Evolutionary conservation across 495 filamentous ascomycete species (phyloP).

Genomic region (Tuber aestivum): DNA sequence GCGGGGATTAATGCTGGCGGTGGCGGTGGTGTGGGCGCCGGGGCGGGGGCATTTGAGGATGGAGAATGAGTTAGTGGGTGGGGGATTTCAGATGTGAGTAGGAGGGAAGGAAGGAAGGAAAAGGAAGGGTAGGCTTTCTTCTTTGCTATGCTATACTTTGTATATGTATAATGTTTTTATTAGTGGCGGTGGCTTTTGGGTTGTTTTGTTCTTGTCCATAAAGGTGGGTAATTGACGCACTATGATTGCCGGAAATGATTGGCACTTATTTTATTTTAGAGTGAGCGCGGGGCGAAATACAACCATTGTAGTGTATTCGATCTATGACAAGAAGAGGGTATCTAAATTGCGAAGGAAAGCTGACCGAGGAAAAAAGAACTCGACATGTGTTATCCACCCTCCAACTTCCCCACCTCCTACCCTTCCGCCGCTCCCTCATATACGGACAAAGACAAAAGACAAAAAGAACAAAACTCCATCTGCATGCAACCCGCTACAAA

Average conservation of each 20-base stretch:
- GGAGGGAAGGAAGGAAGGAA: neutral
- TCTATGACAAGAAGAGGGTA: neutral
- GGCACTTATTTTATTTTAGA: neutral
- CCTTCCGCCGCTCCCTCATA: neutral
- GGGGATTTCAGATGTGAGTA: neutral
- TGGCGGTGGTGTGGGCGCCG: slow-evolving; percentile 15
- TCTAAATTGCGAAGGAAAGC: neutral
- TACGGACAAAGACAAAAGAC: neutral
- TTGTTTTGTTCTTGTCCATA: neutral
- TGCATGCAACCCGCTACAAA: neutral
- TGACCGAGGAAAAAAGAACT: neutral
- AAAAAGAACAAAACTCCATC: neutral
- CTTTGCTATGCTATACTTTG: neutral
- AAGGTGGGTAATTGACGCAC: neutral
- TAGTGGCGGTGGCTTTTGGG: neutral
- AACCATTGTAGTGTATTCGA: neutral
- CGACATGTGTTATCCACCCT: neutral
- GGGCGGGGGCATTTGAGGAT: slow-evolving; percentile 30
- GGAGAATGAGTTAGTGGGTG: slow-evolving; percentile 16
- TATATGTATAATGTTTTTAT: neutral
- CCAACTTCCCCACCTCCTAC: neutral
- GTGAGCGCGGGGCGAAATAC: neutral
- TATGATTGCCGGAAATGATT: neutral
- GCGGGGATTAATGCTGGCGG: slow-evolving; percentile 5
- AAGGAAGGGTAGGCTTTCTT: neutral